Evolutionary conservation across 1,284 basidiomycete genomes (phyloP).

Genomic region (Anthracocystis panici-leucophaei): DNA sequence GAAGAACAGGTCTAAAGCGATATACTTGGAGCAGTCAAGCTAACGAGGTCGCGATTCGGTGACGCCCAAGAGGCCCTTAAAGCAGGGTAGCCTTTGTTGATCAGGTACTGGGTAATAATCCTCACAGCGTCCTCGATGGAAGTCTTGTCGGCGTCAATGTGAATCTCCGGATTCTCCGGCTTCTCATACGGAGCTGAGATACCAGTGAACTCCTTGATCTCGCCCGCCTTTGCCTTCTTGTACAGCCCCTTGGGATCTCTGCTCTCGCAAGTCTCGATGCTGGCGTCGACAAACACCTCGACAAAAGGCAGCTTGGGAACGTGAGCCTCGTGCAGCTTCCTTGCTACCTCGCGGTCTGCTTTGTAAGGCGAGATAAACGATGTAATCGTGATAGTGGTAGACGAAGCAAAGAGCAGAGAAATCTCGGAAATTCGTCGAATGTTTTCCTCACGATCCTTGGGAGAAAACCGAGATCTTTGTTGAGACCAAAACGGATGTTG

Average conservation of each 20-base stretch:
- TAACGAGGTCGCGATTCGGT: too few relatives aligned
- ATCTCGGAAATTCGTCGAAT: constrained; percentile 98
- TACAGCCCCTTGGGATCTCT: constrained; percentile 98
- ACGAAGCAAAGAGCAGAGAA: constrained; percentile 91
- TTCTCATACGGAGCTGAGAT: constrained; percentile 97
- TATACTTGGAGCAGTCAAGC: too few relatives aligned
- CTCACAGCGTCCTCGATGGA: constrained; percentile 84
- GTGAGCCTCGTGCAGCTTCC: constrained; percentile 78
- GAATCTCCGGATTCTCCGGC: constrained; percentile 86
- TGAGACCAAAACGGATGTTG: constrained; percentile 95
- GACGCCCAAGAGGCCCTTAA: neutral
- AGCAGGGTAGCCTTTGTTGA: constrained; percentile 71
- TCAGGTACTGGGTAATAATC: constrained; percentile 85
- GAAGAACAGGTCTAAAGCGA: neutral
- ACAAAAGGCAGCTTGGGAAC: constrained; percentile 82
- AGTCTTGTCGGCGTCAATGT: constrained; percentile 87
- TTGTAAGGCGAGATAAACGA: constrained; percentile 98
- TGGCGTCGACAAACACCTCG: constrained; percentile 92
- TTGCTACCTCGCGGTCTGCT: constrained; percentile 85
- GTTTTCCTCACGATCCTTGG: constrained; percentile 94
- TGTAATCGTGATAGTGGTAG: constrained; percentile 86
- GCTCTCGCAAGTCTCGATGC: constrained; percentile 85
- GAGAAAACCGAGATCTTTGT: constrained; percentile 99
- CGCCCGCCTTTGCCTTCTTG: constrained; percentile 93
- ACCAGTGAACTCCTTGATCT: constrained; percentile 99